Percentiles rank a stretch among this genome's conserved stretches.
These are phyloP conservation scores for Clavispora asparagi DNA, from an alignment of 805 yeast genomes.

Conservation along the genomic window DNA sequence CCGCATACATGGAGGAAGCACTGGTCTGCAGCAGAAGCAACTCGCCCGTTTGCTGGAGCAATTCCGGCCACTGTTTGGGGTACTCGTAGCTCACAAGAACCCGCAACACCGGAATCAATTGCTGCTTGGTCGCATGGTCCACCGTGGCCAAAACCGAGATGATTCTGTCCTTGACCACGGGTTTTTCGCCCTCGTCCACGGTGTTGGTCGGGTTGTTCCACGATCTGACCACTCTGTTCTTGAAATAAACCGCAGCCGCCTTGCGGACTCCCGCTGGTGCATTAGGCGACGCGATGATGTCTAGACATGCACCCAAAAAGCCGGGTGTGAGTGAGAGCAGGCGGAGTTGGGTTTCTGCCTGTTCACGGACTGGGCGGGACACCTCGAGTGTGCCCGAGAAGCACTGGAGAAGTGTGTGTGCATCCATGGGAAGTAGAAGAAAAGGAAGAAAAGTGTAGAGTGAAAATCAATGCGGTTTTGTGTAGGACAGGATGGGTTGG, in stretches of 20 bases:
- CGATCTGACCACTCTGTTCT: constrained; percentile 60
- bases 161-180: constrained; percentile 63
- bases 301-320: constrained; percentile 77
- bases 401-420: constrained; percentile 60
- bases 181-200: constrained; percentile 69
- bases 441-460: neutral
- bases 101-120: constrained; percentile 39
- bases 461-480: neutral
- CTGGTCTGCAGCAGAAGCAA: constrained; percentile 25
- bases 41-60: constrained; percentile 28
- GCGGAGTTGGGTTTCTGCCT: constrained; percentile 66
- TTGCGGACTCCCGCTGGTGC: constrained; percentile 41
- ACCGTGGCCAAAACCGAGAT: constrained; percentile 51
- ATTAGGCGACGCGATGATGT: constrained; percentile 54
- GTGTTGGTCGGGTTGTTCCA: constrained; percentile 43
- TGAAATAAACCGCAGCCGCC: constrained; percentile 79
- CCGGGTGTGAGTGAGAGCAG: constrained; percentile 59
- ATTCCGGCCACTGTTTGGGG: constrained; percentile 32
- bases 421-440: constrained; percentile 49
- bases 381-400: constrained; percentile 76
- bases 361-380: constrained; percentile 52
- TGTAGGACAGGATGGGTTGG: neutral
- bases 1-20: constrained; percentile 47
- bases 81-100: constrained; percentile 29
- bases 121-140: constrained; percentile 32